Percentiles rank a stretch among this genome's conserved stretches.
Evolutionary conservation across 2,329 filamentous ascomycete species (phyloP).

Genomic region (Neofusicoccum cordaticola): DNA sequence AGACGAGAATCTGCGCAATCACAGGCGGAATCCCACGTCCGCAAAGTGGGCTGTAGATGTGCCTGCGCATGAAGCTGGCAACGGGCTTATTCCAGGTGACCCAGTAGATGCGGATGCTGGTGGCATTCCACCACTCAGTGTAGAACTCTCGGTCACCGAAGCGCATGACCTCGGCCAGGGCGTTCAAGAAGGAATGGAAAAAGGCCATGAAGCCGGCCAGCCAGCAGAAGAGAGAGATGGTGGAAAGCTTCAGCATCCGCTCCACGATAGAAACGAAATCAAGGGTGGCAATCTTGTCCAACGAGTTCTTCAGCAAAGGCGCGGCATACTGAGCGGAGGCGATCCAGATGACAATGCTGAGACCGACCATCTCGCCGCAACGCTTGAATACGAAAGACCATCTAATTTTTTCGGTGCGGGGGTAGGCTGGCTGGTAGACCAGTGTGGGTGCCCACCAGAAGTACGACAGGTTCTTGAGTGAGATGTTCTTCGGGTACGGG

Average conservation of each 20-base stretch:
- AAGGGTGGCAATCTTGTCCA: slow-evolving; percentile 79
- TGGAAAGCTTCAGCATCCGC: slow-evolving; percentile 89
- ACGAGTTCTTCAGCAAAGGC: slow-evolving; percentile 82
- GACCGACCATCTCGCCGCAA: slow-evolving; percentile 69
- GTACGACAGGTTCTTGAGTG: slow-evolving; percentile 80
- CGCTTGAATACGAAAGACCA: slow-evolving; percentile 88
- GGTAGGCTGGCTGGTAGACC: slow-evolving; percentile 95
- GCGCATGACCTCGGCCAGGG: slow-evolving; percentile 80
- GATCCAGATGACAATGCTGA: slow-evolving; percentile 92
- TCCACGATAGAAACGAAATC: slow-evolving; percentile 81
- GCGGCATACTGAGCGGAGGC: slow-evolving; percentile 91
- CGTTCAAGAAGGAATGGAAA: slow-evolving; percentile 91
- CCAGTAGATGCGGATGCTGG: slow-evolving; percentile 85
- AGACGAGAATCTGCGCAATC: slow-evolving; percentile 75
- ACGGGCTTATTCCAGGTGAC: slow-evolving; percentile 97
- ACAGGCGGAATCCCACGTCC: slow-evolving; percentile 74
- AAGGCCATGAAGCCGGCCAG: slow-evolving; percentile 95
- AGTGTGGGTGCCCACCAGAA: slow-evolving; percentile 98
- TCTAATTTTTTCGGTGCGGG: slow-evolving; percentile 74
- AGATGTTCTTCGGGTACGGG: slow-evolving; percentile 89
- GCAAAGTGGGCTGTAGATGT: slow-evolving; percentile 85
- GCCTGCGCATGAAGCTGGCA: slow-evolving; percentile 92
- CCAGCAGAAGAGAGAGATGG: slow-evolving; percentile 95
- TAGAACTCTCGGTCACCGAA: slow-evolving; percentile 97
- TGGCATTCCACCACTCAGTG: slow-evolving; percentile 90